Evolutionary conservation across 108 stramenopile species (phyloP).

Genomic region (Cylindrotheca fusiformis): DNA sequence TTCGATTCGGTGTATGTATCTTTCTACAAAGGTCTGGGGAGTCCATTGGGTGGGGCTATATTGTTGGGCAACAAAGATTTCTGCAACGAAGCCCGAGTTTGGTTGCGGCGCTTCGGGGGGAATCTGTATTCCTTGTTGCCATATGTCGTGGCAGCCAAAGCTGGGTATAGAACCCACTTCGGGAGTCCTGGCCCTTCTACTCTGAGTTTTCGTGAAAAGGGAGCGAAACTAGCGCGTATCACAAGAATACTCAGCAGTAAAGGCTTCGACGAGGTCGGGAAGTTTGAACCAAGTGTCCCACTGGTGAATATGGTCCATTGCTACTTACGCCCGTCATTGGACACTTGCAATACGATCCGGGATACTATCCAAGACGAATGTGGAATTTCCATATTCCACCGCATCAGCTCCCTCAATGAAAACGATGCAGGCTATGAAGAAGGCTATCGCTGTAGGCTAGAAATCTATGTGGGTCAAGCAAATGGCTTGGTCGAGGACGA

Average conservation of each 20-base stretch:
- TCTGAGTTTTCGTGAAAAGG: constrained; percentile 48
- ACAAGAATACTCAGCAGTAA: constrained; percentile 15
- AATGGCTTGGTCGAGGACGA: constrained; percentile 54
- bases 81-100: constrained; percentile 60
- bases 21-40: constrained; percentile 83
- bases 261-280: constrained; percentile 21
- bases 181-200: not conserved
- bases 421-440: constrained; percentile 8
- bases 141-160: constrained; percentile 58
- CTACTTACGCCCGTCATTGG: constrained; percentile 32
- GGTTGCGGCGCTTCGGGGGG: constrained; percentile 82
- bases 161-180: constrained; percentile 51
- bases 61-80: constrained; percentile 60
- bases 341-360: constrained; percentile 31
- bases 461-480: constrained; percentile 63
- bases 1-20: constrained; percentile 82
- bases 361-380: constrained; percentile 22
- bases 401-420: constrained; percentile 27
- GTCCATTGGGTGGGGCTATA: constrained; percentile 65
- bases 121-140: constrained; percentile 76
- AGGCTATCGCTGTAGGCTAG: constrained; percentile 55
- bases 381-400: constrained; percentile 40
- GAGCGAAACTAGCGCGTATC: constrained; percentile 37
- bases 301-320: constrained; percentile 73
- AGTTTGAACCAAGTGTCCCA: constrained; percentile 65